These are phyloP conservation scores for Elsinoe ampelina DNA, from an alignment of 2,329 filamentous ascomycete genomes.

Conservation along the genomic window DNA sequence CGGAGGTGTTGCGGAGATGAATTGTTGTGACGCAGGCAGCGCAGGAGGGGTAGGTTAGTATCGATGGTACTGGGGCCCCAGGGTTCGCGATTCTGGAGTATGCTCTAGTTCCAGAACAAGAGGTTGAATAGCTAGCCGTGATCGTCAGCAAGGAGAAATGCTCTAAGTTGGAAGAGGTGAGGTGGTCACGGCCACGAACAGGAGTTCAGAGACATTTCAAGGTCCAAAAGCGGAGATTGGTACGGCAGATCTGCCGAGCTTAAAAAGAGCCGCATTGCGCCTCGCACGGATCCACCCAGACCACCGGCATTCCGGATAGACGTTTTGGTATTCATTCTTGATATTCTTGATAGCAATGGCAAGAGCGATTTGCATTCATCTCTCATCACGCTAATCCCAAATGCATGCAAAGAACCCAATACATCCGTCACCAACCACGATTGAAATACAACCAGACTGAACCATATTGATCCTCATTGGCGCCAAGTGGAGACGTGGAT, in stretches of 20 bases:
- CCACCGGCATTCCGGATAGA: no score
- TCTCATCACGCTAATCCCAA: background rate
- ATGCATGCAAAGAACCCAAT: background rate
- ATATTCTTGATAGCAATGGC: no score
- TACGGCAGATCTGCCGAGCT: conserved; percentile 9
- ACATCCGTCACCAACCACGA: background rate
- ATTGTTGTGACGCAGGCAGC: background rate
- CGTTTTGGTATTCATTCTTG: no score
- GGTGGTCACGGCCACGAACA: background rate
- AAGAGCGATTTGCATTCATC: no score
- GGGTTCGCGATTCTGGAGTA: no score
- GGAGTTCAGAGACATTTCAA: conserved; percentile 5
- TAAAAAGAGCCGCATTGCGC: background rate
- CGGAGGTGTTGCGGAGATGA: conserved; percentile 1
- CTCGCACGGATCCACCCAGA: no score
- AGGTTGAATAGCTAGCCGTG: background rate
- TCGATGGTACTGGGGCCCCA: no score
- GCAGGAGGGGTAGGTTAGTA: no score
- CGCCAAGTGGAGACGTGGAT: background rate
- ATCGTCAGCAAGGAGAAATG: background rate
- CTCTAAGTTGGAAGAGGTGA: background rate
- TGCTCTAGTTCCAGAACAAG: no score
- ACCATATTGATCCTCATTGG: background rate
- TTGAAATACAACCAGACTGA: background rate
- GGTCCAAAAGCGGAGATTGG: conserved; percentile 6